These are phyloP conservation scores for Apiospora hydei DNA, from an alignment of 2,329 filamentous ascomycete species.

Conservation along the genomic window DNA sequence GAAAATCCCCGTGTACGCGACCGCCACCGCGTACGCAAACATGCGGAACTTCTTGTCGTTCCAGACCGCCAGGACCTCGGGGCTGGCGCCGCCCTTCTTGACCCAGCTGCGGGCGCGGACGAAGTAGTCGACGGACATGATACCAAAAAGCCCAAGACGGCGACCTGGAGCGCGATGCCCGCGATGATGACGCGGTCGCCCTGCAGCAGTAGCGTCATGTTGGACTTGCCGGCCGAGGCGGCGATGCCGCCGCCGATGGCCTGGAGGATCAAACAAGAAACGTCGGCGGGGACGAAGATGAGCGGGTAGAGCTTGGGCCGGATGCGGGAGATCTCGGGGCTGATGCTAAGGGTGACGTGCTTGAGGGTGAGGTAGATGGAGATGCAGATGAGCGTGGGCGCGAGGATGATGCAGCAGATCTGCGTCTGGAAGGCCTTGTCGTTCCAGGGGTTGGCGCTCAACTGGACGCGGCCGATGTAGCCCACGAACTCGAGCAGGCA, in stretches of 20 bases:
- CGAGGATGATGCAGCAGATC: slow-evolving; percentile 65
- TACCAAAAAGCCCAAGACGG: slow-evolving; percentile 57
- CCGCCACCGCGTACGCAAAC: slow-evolving; percentile 53
- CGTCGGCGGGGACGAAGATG: slow-evolving; percentile 66
- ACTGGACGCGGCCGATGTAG: slow-evolving; percentile 59
- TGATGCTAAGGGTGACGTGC: slow-evolving; percentile 60
- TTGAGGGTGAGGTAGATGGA: slow-evolving; percentile 71
- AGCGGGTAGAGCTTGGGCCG: slow-evolving; percentile 60
- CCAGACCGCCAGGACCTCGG: slow-evolving; percentile 49
- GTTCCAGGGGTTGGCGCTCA: slow-evolving; percentile 63
- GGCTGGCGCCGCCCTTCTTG: slow-evolving; percentile 37
- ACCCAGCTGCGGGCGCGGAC: slow-evolving; percentile 51
- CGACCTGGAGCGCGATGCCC: slow-evolving; percentile 61
- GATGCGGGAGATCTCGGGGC: slow-evolving; percentile 58
- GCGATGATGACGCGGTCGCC: slow-evolving; percentile 63
- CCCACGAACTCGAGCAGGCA: slow-evolving; percentile 60
- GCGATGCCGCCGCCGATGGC: slow-evolving; percentile 65
- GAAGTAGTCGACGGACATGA: slow-evolving; percentile 53
- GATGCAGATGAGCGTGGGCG: slow-evolving; percentile 67
- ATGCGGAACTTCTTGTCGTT: slow-evolving; percentile 49
- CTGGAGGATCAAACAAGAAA: slow-evolving; percentile 65
- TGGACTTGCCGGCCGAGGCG: slow-evolving; percentile 51
- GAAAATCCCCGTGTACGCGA: slow-evolving; percentile 54
- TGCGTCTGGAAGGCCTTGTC: slow-evolving; percentile 62
- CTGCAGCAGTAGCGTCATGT: slow-evolving; percentile 48